Evolutionary conservation across 257 asterid genomes (phyloP).

Genomic region (Oldenlandia corymbosa): DNA sequence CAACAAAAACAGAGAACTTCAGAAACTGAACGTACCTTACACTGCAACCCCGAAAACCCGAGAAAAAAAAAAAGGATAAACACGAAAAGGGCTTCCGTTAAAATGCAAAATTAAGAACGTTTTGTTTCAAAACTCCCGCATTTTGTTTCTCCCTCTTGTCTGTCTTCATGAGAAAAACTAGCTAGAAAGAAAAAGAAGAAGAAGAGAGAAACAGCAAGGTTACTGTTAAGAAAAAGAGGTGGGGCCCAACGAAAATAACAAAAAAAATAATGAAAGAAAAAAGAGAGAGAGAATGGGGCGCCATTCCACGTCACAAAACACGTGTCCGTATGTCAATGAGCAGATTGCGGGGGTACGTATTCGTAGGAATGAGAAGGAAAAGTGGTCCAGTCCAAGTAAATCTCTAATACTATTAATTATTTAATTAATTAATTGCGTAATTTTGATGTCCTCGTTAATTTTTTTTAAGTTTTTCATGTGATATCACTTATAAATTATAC

Average conservation of each 20-base stretch:
- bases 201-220: conserved; percentile 6
- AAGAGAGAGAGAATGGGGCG: conserved; percentile 30
- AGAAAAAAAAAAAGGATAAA: background rate
- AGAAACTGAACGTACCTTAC: conserved; percentile 11
- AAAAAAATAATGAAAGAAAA: conserved; percentile 4
- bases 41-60: background rate
- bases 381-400: no score
- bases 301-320: conserved; percentile 82
- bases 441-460: no score
- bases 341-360: background rate
- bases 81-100: background rate
- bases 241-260: conserved; percentile 41
- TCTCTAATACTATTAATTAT: no score
- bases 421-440: no score
- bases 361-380: background rate
- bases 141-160: conserved; percentile 22
- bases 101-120: background rate
- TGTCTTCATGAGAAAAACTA: conserved; percentile 2
- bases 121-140: conserved; percentile 19
- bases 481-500: no score
- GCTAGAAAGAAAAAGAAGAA: background rate
- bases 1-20: background rate
- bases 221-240: conserved; percentile 27
- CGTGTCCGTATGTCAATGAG: conserved; percentile 47
- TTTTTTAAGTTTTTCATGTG: no score